Evolutionary conservation across 2,329 filamentous ascomycete species (phyloP), one percentile per base, ranked within the genome.

Genomic region (Alternaria tenuissima): DNA sequence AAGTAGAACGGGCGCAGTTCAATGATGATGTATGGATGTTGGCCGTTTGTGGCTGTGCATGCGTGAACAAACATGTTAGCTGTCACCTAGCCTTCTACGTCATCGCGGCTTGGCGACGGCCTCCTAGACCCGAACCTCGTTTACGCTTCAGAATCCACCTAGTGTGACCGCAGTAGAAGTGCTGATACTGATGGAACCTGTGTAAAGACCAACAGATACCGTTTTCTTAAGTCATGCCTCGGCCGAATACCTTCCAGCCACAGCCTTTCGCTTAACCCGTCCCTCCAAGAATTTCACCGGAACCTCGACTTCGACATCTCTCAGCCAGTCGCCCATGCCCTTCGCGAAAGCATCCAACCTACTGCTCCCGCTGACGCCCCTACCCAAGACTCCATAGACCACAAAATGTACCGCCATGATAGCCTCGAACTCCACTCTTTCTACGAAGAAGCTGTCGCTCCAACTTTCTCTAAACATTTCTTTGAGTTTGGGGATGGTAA

Each of bases 291-390:
- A 61, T 61, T 55, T 67, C 44, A 71, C 66, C 1, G 81, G 81
- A 44, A 82, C 74, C 39, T 81, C 75, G 39, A 83, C 76, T n/a
- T 78, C 67, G 47, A 75, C 76, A 59, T 81, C 82, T 24, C 83
- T 68, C 34, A 85, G 66, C 70, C 82, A 86, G 74, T 86, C 84
- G 14, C 79, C 82, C 66, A 86, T 84, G 0, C 84, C 83, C 66
- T 87, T 87, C 1, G 82, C 85, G 63, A 86, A 74, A 11, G 75
- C 74, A 73, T 87, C 85, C 18, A 87, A 62, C 39, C 78, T 67
- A 24, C 73, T 78, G 9, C 81, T 82, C 57, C 83, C 84, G 62
- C 82, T 86, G 4, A 86, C 76, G 7, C 78, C 78, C 12, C 75
- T 55, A 4, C 76, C 77, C 38, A 80, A 47, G 36, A 79, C 72